Evolutionary conservation across 768 basidiomycete genomes (phyloP).

Genomic region (Baorangia bicolor): DNA sequence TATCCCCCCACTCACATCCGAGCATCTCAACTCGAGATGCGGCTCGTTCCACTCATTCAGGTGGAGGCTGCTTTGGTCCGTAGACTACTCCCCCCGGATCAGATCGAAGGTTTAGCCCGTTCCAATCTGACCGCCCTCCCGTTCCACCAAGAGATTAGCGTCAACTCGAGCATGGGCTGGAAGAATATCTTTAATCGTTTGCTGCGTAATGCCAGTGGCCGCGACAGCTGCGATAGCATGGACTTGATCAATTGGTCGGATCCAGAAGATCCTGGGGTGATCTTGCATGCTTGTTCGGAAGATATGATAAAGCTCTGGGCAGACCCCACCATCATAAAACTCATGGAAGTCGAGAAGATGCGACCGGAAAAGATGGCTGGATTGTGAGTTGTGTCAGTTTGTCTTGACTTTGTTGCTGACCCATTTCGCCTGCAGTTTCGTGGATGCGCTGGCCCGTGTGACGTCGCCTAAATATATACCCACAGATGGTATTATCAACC

Average conservation of each 20-base stretch:
- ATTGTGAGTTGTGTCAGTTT: slow-evolving; percentile 51
- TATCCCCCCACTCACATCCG: too few relatives aligned
- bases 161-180: slow-evolving; percentile 55
- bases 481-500: slow-evolving; percentile 66
- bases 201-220: slow-evolving; percentile 26
- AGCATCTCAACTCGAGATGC: too few relatives aligned
- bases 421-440: slow-evolving; percentile 46
- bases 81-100: slow-evolving; percentile 58
- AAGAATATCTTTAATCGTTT: slow-evolving; percentile 49
- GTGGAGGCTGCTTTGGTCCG: too few relatives aligned
- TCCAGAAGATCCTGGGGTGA: slow-evolving; percentile 57
- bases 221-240: slow-evolving; percentile 40
- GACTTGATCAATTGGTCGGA: slow-evolving; percentile 51
- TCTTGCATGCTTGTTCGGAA: slow-evolving; percentile 63
- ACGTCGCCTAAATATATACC: slow-evolving; percentile 63
- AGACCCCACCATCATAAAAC: slow-evolving; percentile 51
- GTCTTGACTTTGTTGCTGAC: not conserved
- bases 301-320: slow-evolving; percentile 68
- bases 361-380: slow-evolving; percentile 66
- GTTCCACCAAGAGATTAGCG: slow-evolving; percentile 46
- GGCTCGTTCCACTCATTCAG: too few relatives aligned
- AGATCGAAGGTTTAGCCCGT: slow-evolving; percentile 37
- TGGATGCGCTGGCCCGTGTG: slow-evolving; percentile 62
- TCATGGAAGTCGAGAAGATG: slow-evolving; percentile 51
- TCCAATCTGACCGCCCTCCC: slow-evolving; percentile 13